Evolutionary conservation across 1,284 basidiomycete genomes (phyloP).

Genomic region (Pisolithus thermaeus): DNA sequence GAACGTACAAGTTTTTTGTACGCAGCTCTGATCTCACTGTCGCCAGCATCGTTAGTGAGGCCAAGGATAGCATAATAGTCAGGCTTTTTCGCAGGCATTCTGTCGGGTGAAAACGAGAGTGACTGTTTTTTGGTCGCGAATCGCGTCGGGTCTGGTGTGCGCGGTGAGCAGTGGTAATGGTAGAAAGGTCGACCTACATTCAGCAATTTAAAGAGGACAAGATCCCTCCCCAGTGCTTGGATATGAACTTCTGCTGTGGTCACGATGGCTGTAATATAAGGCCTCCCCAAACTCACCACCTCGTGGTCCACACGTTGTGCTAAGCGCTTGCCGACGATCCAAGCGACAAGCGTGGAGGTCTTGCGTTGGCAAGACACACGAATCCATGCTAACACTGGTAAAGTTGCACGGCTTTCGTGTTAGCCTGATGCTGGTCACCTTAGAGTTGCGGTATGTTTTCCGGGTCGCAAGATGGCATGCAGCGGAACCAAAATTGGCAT

Average conservation of each 20-base stretch:
- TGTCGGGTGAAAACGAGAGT: constrained; percentile 11
- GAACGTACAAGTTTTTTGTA: constrained; percentile 30
- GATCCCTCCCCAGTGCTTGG: constrained; percentile 12
- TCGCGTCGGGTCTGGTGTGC: constrained; percentile 4
- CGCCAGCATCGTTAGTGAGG: constrained; percentile 24
- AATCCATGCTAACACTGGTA: no score
- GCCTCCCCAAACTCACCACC: constrained; percentile 17
- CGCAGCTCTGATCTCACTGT: constrained; percentile 27
- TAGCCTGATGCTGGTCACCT: no score
- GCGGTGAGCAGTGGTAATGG: constrained; percentile 8
- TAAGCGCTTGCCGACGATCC: constrained; percentile 25
- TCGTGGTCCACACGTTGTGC: constrained; percentile 30
- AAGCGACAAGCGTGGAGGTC: not conserved
- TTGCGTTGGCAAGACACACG: no score
- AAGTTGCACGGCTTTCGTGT: no score
- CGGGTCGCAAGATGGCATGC: no score
- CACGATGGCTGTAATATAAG: constrained; percentile 16
- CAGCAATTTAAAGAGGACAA: constrained; percentile 18
- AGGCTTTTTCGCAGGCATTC: constrained; percentile 22
- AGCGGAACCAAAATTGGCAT: no score
- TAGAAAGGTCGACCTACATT: not conserved
- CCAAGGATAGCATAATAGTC: constrained; percentile 25
- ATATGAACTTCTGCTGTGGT: constrained; percentile 18
- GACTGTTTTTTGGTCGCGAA: not conserved
- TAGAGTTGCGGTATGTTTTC: no score